Evolutionary conservation across 345 rosid genomes (phyloP), one percentile per base, ranked within the genome.

Genomic region (Reutealis trisperma): DNA sequence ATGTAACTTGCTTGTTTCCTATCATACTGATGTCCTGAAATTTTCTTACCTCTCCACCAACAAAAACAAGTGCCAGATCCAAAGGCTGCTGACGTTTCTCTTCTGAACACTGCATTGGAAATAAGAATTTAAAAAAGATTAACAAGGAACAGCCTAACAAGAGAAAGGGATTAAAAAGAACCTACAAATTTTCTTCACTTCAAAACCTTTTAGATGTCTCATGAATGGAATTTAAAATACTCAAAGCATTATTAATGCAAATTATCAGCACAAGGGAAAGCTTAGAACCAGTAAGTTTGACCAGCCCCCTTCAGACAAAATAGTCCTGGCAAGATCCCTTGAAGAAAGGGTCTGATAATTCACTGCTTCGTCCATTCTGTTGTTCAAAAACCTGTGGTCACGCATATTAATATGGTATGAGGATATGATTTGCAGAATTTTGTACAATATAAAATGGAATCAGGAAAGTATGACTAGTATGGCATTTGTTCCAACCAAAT

Each of bases 1-100:
- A 32, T 9, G 15, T 30, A 12, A 4, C 19, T 9, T 32, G 37
- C n/a, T 32, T 16, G 12, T 15, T 11, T 11, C 13, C 70, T 41
- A 42, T 21, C 6, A 66, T 44, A n/a, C 60, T 32, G 5, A 45
- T n/a, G 37, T 52, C 51, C 18, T 16, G 44, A 34, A 67, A 68
- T 34, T 72, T 37, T n/a, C 75, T 84, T 85, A 96, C 99, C 95
- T 91, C 90, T 81, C 91, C 86, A 74, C 99, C 98, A 32, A 94
- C 86, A 87, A 96, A 94, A 80, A 96, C 88, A 79, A 92, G 87
- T 8, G 95, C 97, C 25, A 94, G 83, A 80, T 91, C 97, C 79
- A 88, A 83, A 59, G 89, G 68, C 45, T 86, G 91, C 67, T 78
- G 81, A 77, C 71, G 77, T 78, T 92, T 86, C 85, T 85, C 85